Percentiles rank a stretch among this genome's conserved stretches.
Conservation (phyloP, 2,329 filamentous ascomycete genomes). For the Sporothrix inflata region DNA sequence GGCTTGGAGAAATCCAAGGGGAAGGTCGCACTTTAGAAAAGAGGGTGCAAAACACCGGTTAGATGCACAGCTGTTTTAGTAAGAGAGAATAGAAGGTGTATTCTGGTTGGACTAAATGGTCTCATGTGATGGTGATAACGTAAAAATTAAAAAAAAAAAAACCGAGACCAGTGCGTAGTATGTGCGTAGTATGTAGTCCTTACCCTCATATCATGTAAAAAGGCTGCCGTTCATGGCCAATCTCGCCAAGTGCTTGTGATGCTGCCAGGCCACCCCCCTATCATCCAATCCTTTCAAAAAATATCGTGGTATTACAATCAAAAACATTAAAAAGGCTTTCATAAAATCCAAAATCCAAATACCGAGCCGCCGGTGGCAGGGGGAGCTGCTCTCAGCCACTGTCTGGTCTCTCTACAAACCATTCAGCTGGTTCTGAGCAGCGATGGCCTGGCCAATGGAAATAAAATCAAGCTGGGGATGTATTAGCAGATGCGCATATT, state of each 20-base stretch:
- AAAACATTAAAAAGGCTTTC: slow-evolving; percentile 8
- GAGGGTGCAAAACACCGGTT: neutral
- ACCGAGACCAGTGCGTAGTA: neutral
- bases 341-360: neutral
- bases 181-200: neutral
- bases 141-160: neutral
- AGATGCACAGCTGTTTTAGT: neutral
- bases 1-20: slow-evolving; percentile 12
- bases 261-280: slow-evolving; percentile 2
- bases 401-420: slow-evolving; percentile 26
- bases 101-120: neutral
- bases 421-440: slow-evolving; percentile 32
- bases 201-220: neutral
- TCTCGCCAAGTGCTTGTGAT: slow-evolving; percentile 9
- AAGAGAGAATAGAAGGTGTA: slow-evolving; percentile 8
- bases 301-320: slow-evolving; percentile 18
- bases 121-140: slow-evolving; percentile 7
- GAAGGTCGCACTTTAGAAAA: neutral
- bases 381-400: neutral
- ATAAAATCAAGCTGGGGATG: slow-evolving; percentile 33
- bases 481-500: neutral
- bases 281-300: neutral
- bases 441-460: slow-evolving; percentile 30
- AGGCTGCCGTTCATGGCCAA: slow-evolving; percentile 11
- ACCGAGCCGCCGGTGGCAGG: neutral